Percentiles rank a stretch among this genome's conserved stretches.
These are phyloP conservation scores for Alternaria viburni DNA, from an alignment of 2,329 filamentous ascomycete species.

Conservation along the genomic window DNA sequence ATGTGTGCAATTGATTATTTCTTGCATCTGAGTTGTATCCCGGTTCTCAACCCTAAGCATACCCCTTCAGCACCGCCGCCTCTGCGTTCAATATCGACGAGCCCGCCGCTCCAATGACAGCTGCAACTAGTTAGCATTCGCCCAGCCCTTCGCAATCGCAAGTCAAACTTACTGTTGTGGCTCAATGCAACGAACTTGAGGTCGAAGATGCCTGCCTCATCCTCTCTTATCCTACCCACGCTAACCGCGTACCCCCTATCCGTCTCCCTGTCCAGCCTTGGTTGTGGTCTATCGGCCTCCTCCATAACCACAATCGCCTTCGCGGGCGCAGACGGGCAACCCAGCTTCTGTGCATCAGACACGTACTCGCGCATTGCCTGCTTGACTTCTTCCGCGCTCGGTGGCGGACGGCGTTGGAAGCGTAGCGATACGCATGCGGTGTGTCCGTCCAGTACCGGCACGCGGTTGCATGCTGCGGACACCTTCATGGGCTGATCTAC, in stretches of 20 bases:
- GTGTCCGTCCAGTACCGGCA: conserved; percentile 94
- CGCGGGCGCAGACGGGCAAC: conserved; percentile 84
- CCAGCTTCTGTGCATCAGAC: conserved; percentile 80
- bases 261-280: conserved; percentile 84
- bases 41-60: conserved; percentile 54
- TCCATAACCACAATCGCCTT: conserved; percentile 88
- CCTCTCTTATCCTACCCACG: conserved; percentile 84
- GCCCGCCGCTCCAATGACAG: conserved; percentile 94
- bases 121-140: conserved; percentile 43
- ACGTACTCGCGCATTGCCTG: conserved; percentile 80
- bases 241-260: conserved; percentile 88
- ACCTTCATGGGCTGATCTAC: conserved; percentile 78
- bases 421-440: conserved; percentile 89
- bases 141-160: conserved; percentile 30
- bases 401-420: conserved; percentile 77
- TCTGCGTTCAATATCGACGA: conserved; percentile 95
- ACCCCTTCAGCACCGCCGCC: conserved; percentile 88
- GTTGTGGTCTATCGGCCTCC: conserved; percentile 88
- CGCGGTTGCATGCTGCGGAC: conserved; percentile 88
- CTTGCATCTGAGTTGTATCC: background rate
- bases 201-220: conserved; percentile 88
- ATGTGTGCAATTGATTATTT: background rate
- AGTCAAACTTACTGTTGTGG: conserved; percentile 68
- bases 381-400: conserved; percentile 77
- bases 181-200: conserved; percentile 93